phyloP scores from a whole-genome alignment of 805 yeast species.

The Brettanomyces bruxellensis region DNA sequence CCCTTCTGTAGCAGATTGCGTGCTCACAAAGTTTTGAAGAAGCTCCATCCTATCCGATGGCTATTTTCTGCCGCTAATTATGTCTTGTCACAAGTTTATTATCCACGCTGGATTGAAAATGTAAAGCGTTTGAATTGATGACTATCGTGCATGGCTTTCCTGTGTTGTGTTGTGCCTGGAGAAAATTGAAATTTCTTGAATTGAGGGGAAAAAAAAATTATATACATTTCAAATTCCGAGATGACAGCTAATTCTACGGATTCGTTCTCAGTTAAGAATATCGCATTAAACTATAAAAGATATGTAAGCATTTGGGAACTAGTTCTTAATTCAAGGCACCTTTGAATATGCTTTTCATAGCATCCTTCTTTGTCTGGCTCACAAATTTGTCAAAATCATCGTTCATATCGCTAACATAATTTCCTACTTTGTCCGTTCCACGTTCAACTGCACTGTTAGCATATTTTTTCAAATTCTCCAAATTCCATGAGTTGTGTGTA shows the following conservation, averaged over 20 bases:
- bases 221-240: not conserved
- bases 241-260: not conserved
- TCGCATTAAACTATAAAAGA: not conserved
- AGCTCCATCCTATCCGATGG: conserved; percentile 20
- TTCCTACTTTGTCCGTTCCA: conserved; percentile 16
- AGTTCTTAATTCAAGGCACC: not conserved
- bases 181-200: no score
- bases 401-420: conserved; percentile 20
- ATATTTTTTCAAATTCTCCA: conserved; percentile 6
- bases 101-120: no score
- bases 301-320: not conserved
- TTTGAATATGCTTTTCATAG: conserved; percentile 20
- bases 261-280: no score
- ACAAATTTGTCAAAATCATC: conserved; percentile 25
- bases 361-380: conserved; percentile 20
- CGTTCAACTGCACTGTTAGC: conserved; percentile 17
- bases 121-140: no score
- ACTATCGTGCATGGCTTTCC: no score
- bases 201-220: not conserved
- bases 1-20: conserved; percentile 25
- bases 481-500: conserved; percentile 5
- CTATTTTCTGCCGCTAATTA: not conserved
- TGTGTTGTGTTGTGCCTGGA: no score
- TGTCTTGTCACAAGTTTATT: not conserved
- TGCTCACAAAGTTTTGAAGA: conserved; percentile 25